Evolutionary conservation across 345 rosid genomes (phyloP).

Genomic region (Syzygium oleosum): DNA sequence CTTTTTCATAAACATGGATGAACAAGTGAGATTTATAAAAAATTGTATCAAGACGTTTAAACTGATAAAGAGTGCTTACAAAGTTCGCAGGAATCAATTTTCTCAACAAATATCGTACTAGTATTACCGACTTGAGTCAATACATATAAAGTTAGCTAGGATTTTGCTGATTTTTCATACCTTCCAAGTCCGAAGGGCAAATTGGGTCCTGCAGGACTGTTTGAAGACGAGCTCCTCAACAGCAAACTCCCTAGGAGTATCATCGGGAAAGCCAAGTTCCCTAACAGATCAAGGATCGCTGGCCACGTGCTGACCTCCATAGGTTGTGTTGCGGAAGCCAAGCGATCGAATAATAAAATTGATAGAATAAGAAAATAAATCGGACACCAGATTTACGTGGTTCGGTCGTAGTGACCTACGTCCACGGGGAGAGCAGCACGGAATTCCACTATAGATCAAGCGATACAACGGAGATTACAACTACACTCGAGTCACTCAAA

Average conservation of each 20-base stretch:
- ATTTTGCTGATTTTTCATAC: slow-evolving; percentile 9
- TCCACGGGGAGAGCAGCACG: too few species aligned
- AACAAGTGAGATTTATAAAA: neutral
- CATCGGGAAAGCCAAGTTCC: slow-evolving; percentile 58
- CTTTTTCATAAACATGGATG: slow-evolving; percentile 13
- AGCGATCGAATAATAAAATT: too few species aligned
- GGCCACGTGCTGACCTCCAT: slow-evolving; percentile 36
- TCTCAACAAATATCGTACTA: neutral
- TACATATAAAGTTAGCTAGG: neutral
- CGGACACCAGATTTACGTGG: too few species aligned
- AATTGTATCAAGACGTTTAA: neutral
- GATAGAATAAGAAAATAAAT: too few species aligned
- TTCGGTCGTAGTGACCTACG: too few species aligned
- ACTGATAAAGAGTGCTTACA: neutral
- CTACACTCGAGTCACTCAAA: too few species aligned
- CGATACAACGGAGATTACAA: too few species aligned
- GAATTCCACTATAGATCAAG: too few species aligned
- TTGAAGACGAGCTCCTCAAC: slow-evolving; percentile 25
- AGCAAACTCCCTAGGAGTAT: slow-evolving; percentile 49
- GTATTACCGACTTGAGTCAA: neutral
- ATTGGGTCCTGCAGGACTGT: slow-evolving; percentile 41
- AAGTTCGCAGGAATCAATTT: neutral
- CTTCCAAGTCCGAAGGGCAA: slow-evolving; percentile 77
- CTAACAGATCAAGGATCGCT: slow-evolving; percentile 37
- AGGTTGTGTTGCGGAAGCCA: too few species aligned